phyloP scores from a whole-genome alignment of 306 rosid species.

The Trifolium dubium region DNA sequence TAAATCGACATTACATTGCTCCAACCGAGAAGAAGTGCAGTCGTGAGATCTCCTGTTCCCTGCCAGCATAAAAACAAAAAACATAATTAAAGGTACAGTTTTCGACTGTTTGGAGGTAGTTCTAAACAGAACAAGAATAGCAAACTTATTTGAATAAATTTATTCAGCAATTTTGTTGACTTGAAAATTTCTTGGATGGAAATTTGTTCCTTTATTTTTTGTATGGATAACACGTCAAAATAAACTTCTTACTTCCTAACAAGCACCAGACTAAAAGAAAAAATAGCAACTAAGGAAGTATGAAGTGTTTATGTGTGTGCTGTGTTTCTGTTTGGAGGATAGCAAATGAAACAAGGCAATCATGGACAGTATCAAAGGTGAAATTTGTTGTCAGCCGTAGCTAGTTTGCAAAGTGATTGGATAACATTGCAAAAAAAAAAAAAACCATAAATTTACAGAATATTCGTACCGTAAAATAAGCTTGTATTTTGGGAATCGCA shows the following conservation, averaged over 20 bases:
- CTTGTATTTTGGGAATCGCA: constrained; percentile 42
- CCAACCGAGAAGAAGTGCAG: constrained; percentile 42
- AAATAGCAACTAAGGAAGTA: constrained; percentile 13
- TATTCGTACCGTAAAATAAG: constrained; percentile 46
- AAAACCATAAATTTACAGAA: constrained; percentile 16
- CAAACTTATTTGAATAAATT: not conserved
- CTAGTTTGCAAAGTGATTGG: not conserved
- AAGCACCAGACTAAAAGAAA: not conserved
- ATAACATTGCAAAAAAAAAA: not conserved
- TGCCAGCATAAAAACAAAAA: constrained; percentile 26
- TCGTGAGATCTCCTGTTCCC: constrained; percentile 37
- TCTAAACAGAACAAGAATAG: not conserved
- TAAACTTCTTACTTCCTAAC: not conserved
- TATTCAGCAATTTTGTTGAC: not conserved
- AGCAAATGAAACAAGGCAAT: not conserved
- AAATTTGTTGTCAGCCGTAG: not conserved
- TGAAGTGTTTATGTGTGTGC: not conserved
- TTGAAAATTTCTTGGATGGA: not conserved
- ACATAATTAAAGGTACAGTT: not conserved
- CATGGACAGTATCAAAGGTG: not conserved
- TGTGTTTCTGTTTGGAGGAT: not conserved
- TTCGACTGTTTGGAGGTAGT: not conserved
- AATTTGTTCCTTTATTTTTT: not conserved
- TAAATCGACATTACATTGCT: constrained; percentile 37
- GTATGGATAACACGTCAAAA: not conserved